Evolutionary conservation across 2,329 filamentous ascomycete species (phyloP).

Genomic region (Exophiala xenobiotica): DNA sequence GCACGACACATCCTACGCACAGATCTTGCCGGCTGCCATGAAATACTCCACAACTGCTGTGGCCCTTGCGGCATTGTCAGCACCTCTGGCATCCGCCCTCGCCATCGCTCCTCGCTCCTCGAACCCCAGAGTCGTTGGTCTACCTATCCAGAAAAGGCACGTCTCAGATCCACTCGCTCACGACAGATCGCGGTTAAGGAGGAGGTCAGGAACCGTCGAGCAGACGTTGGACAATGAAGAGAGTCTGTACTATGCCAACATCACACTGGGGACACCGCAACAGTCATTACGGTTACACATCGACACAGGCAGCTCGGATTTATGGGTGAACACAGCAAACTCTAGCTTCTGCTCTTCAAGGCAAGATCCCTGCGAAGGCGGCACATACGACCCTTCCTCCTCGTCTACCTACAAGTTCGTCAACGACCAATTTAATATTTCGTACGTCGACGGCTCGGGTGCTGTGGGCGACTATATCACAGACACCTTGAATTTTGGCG

Average conservation of each 20-base stretch:
- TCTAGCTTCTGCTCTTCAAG: constrained; percentile 59
- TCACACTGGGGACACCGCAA: constrained; percentile 56
- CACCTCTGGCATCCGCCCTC: constrained; percentile 29
- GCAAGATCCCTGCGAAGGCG: constrained; percentile 57
- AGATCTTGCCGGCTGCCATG: constrained; percentile 9
- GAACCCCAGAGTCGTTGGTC: constrained; percentile 26
- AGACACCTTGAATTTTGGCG: constrained; percentile 62
- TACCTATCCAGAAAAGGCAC: constrained; percentile 25
- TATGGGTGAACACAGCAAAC: constrained; percentile 64
- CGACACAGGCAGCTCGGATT: constrained; percentile 63
- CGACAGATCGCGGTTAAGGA: constrained; percentile 21
- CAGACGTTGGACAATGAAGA: constrained; percentile 28
- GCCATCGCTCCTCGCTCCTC: constrained; percentile 25
- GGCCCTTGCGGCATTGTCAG: constrained; percentile 11
- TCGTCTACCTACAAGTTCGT: constrained; percentile 77
- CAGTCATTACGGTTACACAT: constrained; percentile 58
- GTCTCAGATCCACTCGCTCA: constrained; percentile 23
- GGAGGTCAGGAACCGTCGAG: constrained; percentile 21
- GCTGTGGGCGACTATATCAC: constrained; percentile 77
- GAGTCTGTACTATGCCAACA: constrained; percentile 53
- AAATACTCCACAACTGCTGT: constrained; percentile 12
- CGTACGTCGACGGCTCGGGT: constrained; percentile 78
- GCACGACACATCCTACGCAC: not conserved
- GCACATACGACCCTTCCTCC: constrained; percentile 66
- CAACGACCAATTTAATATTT: constrained; percentile 78